phyloP scores from a whole-genome alignment of 352 stramenopile genomes.

The Blastocystis sp. region DNA sequence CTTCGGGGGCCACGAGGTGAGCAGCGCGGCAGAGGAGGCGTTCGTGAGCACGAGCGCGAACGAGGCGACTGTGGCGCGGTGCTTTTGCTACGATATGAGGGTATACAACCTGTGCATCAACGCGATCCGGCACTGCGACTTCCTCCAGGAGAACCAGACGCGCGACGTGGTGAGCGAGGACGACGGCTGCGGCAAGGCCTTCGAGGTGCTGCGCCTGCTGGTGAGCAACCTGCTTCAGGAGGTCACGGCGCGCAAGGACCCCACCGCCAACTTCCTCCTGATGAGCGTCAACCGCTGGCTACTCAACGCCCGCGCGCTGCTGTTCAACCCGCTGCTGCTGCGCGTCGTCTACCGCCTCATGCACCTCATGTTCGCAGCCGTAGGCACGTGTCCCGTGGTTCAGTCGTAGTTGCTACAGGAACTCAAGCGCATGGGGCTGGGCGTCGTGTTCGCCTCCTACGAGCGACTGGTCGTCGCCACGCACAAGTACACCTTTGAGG shows the following conservation, averaged over 20 bases:
- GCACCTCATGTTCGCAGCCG: slow-evolving; percentile 72
- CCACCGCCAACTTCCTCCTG: slow-evolving; percentile 90
- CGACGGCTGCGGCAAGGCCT: slow-evolving; percentile 80
- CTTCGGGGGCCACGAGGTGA: slow-evolving; percentile 79
- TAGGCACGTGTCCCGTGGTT: slow-evolving; percentile 29
- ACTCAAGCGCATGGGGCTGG: slow-evolving; percentile 86
- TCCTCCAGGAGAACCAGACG: slow-evolving; percentile 70
- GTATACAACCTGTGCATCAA: slow-evolving; percentile 80
- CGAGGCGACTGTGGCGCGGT: slow-evolving; percentile 85
- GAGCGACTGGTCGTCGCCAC: slow-evolving; percentile 82
- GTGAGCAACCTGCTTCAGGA: slow-evolving; percentile 90
- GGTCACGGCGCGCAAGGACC: slow-evolving; percentile 82
- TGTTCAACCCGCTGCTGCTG: slow-evolving; percentile 90
- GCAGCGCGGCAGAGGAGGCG: slow-evolving; percentile 23
- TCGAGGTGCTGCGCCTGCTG: slow-evolving; percentile 85
- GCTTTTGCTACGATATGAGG: slow-evolving; percentile 82
- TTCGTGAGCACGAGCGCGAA: slow-evolving; percentile 79
- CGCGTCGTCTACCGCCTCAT: slow-evolving; percentile 89
- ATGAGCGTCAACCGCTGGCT: slow-evolving; percentile 92
- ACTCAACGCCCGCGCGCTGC: slow-evolving; percentile 82
- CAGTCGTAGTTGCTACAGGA: slow-evolving; percentile 87
- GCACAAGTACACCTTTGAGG: slow-evolving; percentile 74
- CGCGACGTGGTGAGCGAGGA: slow-evolving; percentile 45
- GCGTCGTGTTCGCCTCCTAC: slow-evolving; percentile 87
- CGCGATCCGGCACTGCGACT: slow-evolving; percentile 75